phyloP scores from a whole-genome alignment of 2,329 filamentous ascomycete genomes.

The Dryadomyces quercus-mongolicae region DNA sequence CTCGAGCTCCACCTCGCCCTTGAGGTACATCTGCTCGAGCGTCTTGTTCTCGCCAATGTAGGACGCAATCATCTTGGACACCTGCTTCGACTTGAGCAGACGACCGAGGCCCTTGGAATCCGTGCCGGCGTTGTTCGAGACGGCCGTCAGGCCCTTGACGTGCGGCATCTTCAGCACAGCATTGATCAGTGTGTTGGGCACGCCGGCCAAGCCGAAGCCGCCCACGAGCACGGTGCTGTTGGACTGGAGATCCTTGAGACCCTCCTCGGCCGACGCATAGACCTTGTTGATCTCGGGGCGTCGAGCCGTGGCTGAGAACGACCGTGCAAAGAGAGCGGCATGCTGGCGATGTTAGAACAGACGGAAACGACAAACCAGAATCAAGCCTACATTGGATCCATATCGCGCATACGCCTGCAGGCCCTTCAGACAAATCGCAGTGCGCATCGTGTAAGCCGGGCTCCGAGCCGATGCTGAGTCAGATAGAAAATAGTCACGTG shows the following conservation, averaged over 20 bases:
- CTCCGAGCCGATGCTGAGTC: not conserved
- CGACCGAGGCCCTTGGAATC: constrained; percentile 68
- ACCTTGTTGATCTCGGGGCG: constrained; percentile 69
- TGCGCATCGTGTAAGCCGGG: constrained; percentile 27
- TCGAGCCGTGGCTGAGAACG: constrained; percentile 56
- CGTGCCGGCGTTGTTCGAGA: constrained; percentile 89
- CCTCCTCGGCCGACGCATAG: constrained; percentile 54
- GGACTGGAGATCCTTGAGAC: constrained; percentile 66
- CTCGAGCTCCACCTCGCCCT: constrained; percentile 78
- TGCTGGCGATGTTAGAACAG: not conserved
- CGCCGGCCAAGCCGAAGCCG: constrained; percentile 75
- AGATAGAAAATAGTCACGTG: not conserved
- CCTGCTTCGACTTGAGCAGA: constrained; percentile 69
- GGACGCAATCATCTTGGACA: constrained; percentile 84
- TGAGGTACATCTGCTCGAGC: constrained; percentile 82
- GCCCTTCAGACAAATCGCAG: constrained; percentile 36
- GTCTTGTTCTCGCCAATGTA: constrained; percentile 95
- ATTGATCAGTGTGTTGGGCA: constrained; percentile 62
- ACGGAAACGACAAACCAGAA: not conserved
- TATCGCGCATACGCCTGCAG: constrained; percentile 41
- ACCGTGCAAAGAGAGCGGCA: constrained; percentile 30
- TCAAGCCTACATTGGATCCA: constrained; percentile 37
- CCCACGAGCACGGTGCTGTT: constrained; percentile 68
- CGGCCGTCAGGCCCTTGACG: constrained; percentile 69
- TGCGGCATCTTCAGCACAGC: constrained; percentile 50